Evolutionary conservation across 2,329 filamentous ascomycete species (phyloP), one percentile per base, ranked within the genome.

Genomic region (Neopestalotiopsis sp.): DNA sequence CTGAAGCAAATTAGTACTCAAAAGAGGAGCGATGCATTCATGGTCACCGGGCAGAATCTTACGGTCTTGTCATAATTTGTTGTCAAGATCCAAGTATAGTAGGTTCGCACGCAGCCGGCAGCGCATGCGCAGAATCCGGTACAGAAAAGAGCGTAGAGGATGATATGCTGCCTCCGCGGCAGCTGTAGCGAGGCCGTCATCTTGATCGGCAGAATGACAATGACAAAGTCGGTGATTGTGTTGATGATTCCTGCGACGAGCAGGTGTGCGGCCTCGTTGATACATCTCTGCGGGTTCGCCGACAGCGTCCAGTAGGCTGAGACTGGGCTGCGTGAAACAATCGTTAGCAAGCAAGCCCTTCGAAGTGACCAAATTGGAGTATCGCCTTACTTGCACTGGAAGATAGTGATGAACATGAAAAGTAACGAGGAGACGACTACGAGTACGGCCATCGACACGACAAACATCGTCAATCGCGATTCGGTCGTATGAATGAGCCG

Each of bases 231-330:
- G 17, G 87, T 89, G 49, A 85, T 75, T 67, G 89, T 89, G 76
- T 90, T 89, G 69, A 88, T 81, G 28, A 85, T 84, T 1, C 88
- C 87, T 45, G 88, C 81, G 40, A 82, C 81, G 32, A 88, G 81
- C 49, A 88, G 82, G 59, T 86, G 85, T 0, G 79, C 78, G 4
- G 86, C 83, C 69, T 89, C 81, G 24, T 85, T 72, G 38, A 86
- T 81, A 56, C 84, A 81, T 12, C 84, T 75, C 58, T 80, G 79
- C 1, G 76, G 75, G 17, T 69, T 69, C 34, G 69, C 24, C 1
- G 79, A 80, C 1, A 81, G 63, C 14, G 74, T 79, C 79, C 79
- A 82, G 71, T 79, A 82, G 20, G 75, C 76, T 28, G 75, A 75
- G 4, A 79, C 69, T 5, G 79, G 80, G n/a, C 78, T 79, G 34